Evolutionary conservation across 345 rosid species (phyloP), one percentile per base, ranked within the genome.

Genomic region (Pugionium dolabratum): DNA sequence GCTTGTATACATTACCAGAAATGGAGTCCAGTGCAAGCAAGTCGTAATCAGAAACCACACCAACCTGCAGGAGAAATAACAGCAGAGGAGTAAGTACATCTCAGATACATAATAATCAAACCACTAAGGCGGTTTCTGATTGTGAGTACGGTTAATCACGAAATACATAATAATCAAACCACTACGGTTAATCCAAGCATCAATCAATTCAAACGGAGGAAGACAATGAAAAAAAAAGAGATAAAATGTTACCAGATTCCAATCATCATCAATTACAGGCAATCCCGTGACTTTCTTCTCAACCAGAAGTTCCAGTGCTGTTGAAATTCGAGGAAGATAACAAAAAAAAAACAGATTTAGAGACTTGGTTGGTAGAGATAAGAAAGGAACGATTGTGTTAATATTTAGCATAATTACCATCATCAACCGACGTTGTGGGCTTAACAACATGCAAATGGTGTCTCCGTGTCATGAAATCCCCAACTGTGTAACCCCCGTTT

Each of bases 41-140:
- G 68, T 93, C 98, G 74, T 93, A 93, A 79, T 93, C 98, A 41
- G 98, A 90, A 79, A 93, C 96, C 71, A 93, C 94, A 46, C 98
- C 98, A 76, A 93, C 94, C 98, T 90, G 82, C 78, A 81, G 35
- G 54, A 44, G 42, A 45, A 26, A 62, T 45, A 18, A n/a, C 39
- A 59, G 47, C 33, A 53, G 52, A 59, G 57, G 28, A 40, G 8
- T 11, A 59, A 64, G 47, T 25, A 9, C 30, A 8, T 46, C 39
- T 54, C 52, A 27, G 7, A 50, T 7, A 64, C 1, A 71, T 34
- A 41, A 56, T 48, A 46, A 59, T 26, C 7, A 31, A 39, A 50
- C 29, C 4, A 7, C 37, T 7, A 58, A 40, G 33, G 2, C 18
- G 2, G 4, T 40, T 40, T 36, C 7, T 42, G 29, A 42, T 7